Conservation (phyloP, 1,284 basidiomycete species). For the Ceratobasidium sp. region DNA sequence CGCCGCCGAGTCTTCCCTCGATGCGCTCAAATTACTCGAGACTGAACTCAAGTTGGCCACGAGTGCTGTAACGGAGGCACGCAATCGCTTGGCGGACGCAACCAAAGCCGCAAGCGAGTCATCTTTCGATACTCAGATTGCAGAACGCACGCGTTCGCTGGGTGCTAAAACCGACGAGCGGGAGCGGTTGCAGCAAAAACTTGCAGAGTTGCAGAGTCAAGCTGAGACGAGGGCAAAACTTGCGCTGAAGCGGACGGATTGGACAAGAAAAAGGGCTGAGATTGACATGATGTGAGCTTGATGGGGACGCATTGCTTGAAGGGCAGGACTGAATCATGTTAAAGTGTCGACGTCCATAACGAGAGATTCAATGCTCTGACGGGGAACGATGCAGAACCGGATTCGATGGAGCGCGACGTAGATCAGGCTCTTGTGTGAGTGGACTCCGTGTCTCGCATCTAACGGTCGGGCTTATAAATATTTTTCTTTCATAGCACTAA, state of each 20-base stretch:
- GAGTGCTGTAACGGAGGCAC: constrained; percentile 36
- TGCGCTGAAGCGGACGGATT: constrained; percentile 79
- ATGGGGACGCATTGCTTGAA: constrained; percentile 46
- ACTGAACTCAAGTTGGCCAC: constrained; percentile 64
- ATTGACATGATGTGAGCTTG: constrained; percentile 74
- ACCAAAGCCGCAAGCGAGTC: constrained; percentile 66
- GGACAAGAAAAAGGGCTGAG: constrained; percentile 74
- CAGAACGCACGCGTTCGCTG: constrained; percentile 38
- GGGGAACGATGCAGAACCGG: constrained; percentile 69
- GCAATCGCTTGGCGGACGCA: constrained; percentile 65
- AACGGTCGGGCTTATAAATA: constrained; percentile 24
- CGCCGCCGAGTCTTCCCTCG: constrained; percentile 67
- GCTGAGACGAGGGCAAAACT: constrained; percentile 87
- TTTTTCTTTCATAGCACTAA: constrained; percentile 66
- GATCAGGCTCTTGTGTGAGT: constrained; percentile 71
- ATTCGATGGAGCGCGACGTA: constrained; percentile 80
- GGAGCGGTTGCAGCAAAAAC: constrained; percentile 70
- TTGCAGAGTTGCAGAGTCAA: constrained; percentile 78
- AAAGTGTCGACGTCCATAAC: constrained; percentile 73
- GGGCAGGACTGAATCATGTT: constrained; percentile 11
- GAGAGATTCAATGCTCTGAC: constrained; percentile 75
- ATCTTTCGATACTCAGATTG: constrained; percentile 41
- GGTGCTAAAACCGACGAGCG: constrained; percentile 58
- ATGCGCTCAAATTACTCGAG: constrained; percentile 69
- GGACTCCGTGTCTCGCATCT: background rate